These are phyloP conservation scores for Westerdykella ornata DNA, from an alignment of 2,329 filamentous ascomycete species.

Conservation along the genomic window DNA sequence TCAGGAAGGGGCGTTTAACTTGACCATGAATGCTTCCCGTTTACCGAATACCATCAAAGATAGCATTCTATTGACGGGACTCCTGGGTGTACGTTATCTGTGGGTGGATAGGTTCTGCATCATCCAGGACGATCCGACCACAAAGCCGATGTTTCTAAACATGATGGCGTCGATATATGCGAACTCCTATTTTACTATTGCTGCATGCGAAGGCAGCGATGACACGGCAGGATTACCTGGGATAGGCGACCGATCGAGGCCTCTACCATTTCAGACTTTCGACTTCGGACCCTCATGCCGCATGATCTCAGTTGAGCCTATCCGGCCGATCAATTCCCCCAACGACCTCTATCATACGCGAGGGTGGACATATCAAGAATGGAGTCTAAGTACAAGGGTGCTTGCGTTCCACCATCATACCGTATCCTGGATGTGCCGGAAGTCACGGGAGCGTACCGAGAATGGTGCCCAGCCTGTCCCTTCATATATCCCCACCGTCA, in stretches of 20 bases:
- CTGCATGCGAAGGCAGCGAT: slow-evolving; percentile 3
- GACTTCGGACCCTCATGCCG: neutral
- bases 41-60: slow-evolving; percentile 5
- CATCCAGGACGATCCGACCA: slow-evolving; percentile 2
- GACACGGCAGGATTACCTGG: slow-evolving; percentile 2
- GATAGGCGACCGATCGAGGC: neutral
- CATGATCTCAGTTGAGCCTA: neutral
- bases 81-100: slow-evolving; percentile 3
- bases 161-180: slow-evolving; percentile 7
- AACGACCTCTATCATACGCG: slow-evolving; percentile 2
- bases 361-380: slow-evolving; percentile 16
- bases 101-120: slow-evolving; percentile 11
- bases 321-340: no score
- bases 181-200: slow-evolving; percentile 7
- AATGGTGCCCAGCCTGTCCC: neutral
- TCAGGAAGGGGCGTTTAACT: neutral
- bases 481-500: neutral
- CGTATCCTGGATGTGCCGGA: slow-evolving; percentile 11
- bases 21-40: neutral
- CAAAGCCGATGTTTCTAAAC: slow-evolving; percentile 1
- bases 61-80: neutral
- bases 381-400: slow-evolving; percentile 8
- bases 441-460: neutral
- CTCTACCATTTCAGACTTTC: neutral
- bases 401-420: slow-evolving; percentile 12